Base-by-base conservation (phyloP, 192 early-diverging fungal species). In the Thoreauomyces humboldtii region DNA sequence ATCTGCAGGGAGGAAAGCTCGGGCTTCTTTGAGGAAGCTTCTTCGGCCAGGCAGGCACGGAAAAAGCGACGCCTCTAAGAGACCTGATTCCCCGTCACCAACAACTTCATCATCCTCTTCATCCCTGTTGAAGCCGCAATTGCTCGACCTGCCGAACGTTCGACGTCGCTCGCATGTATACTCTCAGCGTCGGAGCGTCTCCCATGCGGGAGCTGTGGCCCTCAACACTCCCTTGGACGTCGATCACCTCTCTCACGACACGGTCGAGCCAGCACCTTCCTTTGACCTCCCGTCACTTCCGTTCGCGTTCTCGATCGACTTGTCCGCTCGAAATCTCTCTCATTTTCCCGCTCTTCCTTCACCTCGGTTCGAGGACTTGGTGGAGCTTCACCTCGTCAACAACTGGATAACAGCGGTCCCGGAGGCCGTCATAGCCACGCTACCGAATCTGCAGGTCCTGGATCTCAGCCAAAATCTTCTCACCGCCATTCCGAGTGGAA, bases 381-480 rank as follows among this genome's bases (percentile, higher is more conserved):
- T 48, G 4, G 57, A 68, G 36, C 33, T 68, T 24, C 55, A 68
- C 50, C 33, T 68, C 28, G 58, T 59, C 28, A 68, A 69, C 29
- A 69, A 69, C 38, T 54, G 51, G 59, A 59, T 69, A 28, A 62
- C 67, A 7, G 46, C 32, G 35, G 36, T 69, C 12, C 67, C 67
- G 15, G 47, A n/a, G 19, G 27, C 33, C 11, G 17, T 22, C 14
- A 15, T 62, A 28, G 27, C 6, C 12, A 25, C 15, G 28, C 28
- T 76, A 5, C 47, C 59, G 21, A 24, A 34, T 22, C 57, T 79
- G 25, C 54, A 45, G 54, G 70, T 73, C 33, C 43, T 81, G 69
- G 76, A 81, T 42, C n/a, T 78, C 9, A 78, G 72, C 17, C 55
- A 76, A 38, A 81, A 81, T 54, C 32, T 58, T 25, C 36, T 81